Evolutionary conservation across 108 stramenopile species (phyloP).

Genomic region (Pseudonitzschia multiseries): DNA sequence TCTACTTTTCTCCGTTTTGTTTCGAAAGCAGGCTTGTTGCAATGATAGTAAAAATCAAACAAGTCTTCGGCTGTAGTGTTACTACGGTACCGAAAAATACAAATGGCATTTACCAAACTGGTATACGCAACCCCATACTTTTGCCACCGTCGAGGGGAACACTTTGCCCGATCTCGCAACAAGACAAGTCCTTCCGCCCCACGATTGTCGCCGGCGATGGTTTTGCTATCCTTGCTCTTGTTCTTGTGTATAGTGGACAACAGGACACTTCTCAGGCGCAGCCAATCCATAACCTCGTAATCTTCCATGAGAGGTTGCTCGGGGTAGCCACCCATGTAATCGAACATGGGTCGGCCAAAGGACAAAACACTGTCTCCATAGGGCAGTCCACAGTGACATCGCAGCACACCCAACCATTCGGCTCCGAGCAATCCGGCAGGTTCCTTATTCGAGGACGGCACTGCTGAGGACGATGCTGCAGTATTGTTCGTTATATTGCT

Average conservation of each 20-base stretch:
- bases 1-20: too few species aligned
- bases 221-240: background rate
- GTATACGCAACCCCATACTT: slow-evolving; percentile 73
- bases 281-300: slow-evolving; percentile 71
- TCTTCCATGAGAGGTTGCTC: slow-evolving; percentile 89
- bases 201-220: too few species aligned
- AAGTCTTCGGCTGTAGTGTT: background rate
- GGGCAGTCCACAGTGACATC: slow-evolving; percentile 50
- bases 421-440: background rate
- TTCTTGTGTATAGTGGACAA: background rate
- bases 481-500: slow-evolving; percentile 12
- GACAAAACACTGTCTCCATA: slow-evolving; percentile 87
- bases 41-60: slow-evolving; percentile 15
- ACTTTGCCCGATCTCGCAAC: slow-evolving; percentile 51
- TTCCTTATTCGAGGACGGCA: background rate
- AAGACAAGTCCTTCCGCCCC: slow-evolving; percentile 43
- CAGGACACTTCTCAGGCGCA: slow-evolving; percentile 55
- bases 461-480: slow-evolving; percentile 23
- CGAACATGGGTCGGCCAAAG: slow-evolving; percentile 60
- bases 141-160: slow-evolving; percentile 86
- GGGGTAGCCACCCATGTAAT: slow-evolving; percentile 82
- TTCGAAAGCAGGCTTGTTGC: background rate
- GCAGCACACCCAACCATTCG: slow-evolving; percentile 1
- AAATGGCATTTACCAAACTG: slow-evolving; percentile 61
- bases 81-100: slow-evolving; percentile 52